Conservation (phyloP, 208 protist species). For the Phytomonas serpens region DNA sequence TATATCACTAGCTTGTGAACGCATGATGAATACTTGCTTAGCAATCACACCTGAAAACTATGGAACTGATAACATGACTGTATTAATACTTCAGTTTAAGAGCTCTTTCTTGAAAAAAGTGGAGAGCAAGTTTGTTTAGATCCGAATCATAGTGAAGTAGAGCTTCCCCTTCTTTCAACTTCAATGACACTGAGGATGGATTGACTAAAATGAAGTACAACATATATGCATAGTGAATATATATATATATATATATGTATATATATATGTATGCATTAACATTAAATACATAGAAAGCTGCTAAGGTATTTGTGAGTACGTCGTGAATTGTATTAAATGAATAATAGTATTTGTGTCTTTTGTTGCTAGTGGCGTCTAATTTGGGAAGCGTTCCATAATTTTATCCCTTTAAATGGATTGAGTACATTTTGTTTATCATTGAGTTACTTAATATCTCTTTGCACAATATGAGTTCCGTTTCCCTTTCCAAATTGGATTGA, state of each 20-base stretch:
- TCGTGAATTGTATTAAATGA: not conserved
- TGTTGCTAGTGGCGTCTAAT: not conserved
- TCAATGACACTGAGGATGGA: not conserved
- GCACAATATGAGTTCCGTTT: not conserved
- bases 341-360: not conserved
- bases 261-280: not conserved
- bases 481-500: not conserved
- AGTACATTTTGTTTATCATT: not conserved
- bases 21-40: slow-evolving; percentile 77
- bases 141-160: not conserved
- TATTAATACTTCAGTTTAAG: slow-evolving; percentile 88
- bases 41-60: slow-evolving; percentile 47
- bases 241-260: too few relatives aligned
- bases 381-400: not conserved
- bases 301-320: not conserved
- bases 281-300: not conserved
- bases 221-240: too few relatives aligned
- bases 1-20: slow-evolving; percentile 79
- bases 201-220: not conserved
- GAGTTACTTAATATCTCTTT: not conserved
- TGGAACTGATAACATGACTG: slow-evolving; percentile 90
- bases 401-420: not conserved
- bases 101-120: slow-evolving; percentile 78
- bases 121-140: slow-evolving; percentile 28
- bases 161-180: not conserved